Evolutionary conservation across 2,329 filamentous ascomycete species (phyloP), one percentile per base, ranked within the genome.

Genomic region (Xylariales sp.): DNA sequence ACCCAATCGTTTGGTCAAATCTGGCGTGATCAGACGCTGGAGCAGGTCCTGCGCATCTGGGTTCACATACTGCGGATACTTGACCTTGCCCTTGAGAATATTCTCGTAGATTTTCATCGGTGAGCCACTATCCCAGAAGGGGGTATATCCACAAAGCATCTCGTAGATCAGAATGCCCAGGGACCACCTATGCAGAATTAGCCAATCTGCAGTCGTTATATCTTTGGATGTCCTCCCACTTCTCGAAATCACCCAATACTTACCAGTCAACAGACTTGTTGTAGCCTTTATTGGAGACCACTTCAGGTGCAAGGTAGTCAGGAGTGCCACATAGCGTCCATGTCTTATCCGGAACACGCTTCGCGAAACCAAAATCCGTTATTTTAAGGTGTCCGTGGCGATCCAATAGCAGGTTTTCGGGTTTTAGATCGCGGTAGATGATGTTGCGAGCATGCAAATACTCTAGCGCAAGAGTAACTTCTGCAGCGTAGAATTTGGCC

Each of bases 31-130:
- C 52, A 98, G 75, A 52, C 89, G 85, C 56, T 93, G 85, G 24
- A 98, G 78, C 41, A 98, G 74, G 61, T 97, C 87, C 59, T 95
- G 89, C 0, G 93, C 93, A 58, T 97, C 93, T 2, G 85, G 82
- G 59, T 97, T 88, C 54, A 98, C 87, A 61, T 97, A 98, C 5
- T 87, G 84, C 38, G 93, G 93, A 61, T 97, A 98, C 67, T 96
- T 97, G 63, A 98, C 87, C 53, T 86, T 84, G 43, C 91, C 93
- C 57, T 89, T 90, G 47, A 98, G 78, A 55, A 98, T 98, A 62
- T 98, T 98, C 70, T 98, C 93, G 68, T 98, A 98, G 56, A 98
- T 98, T 67, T 95, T 96, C 80, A 98, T 95, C 3, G 93, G 91
- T 30, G 88, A 95, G 39, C 91, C 93, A 53, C 87, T 88, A 62